Evolutionary conservation across 345 rosid species (phyloP).

Genomic region (Adansonia digitata): DNA sequence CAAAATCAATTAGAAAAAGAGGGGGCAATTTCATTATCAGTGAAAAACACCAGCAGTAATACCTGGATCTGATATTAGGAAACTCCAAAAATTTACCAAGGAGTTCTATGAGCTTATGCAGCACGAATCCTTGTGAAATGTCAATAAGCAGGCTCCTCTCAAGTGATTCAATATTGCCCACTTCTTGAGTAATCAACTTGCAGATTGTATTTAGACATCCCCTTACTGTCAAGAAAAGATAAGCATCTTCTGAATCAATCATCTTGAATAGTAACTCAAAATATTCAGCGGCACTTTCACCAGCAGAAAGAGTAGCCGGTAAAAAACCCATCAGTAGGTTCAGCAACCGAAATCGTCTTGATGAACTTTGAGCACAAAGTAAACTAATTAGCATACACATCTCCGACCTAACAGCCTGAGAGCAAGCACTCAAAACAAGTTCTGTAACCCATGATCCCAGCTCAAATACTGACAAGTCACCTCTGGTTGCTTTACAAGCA

Average conservation of each 20-base stretch:
- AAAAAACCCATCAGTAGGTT: conserved; percentile 75
- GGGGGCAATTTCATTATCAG: conserved; percentile 6
- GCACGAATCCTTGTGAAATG: conserved; percentile 95
- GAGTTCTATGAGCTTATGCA: conserved; percentile 93
- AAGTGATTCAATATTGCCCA: conserved; percentile 75
- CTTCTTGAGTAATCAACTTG: conserved; percentile 82
- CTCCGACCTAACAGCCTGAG: conserved; percentile 94
- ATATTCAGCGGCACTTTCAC: conserved; percentile 97
- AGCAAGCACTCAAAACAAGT: conserved; percentile 95
- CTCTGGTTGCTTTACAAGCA: conserved; percentile 50
- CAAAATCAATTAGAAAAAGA: conserved; percentile 21
- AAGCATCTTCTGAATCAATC: conserved; percentile 87
- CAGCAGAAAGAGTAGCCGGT: conserved; percentile 85
- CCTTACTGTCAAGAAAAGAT: conserved; percentile 83
- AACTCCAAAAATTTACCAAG: conserved; percentile 91
- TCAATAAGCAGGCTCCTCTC: conserved; percentile 94
- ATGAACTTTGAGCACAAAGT: conserved; percentile 79
- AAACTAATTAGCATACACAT: conserved; percentile 91
- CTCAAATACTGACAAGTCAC: conserved; percentile 77
- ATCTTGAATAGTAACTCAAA: conserved; percentile 91
- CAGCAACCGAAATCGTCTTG: conserved; percentile 72
- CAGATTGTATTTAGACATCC: conserved; percentile 81
- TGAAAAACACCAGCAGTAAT: conserved; percentile 12
- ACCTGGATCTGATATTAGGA: conserved; percentile 90
- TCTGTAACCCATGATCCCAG: conserved; percentile 97